Evolutionary conservation across 2,329 filamentous ascomycete species (phyloP).

Genomic region (Lecanicillium sp.): DNA sequence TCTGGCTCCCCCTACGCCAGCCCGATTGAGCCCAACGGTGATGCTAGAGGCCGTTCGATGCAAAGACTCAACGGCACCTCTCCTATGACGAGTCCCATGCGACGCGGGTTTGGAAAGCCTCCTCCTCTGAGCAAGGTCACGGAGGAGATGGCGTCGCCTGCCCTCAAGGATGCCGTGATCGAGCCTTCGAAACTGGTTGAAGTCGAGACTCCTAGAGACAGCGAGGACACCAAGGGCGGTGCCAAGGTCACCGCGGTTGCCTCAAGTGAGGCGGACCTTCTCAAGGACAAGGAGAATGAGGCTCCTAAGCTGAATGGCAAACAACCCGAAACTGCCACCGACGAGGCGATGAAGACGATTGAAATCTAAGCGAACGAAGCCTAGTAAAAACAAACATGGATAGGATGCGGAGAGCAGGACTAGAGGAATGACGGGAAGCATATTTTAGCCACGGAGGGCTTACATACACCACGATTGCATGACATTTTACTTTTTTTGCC

Average conservation of each 20-base stretch:
- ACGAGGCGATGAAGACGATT: conserved; percentile 54
- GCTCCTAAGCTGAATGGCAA: conserved; percentile 35
- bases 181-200: conserved; percentile 46
- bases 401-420: not conserved
- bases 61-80: conserved; percentile 61
- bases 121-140: conserved; percentile 68
- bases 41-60: conserved; percentile 62
- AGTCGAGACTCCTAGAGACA: conserved; percentile 45
- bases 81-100: conserved; percentile 56
- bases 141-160: conserved; percentile 50
- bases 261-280: conserved; percentile 25
- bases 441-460: not conserved
- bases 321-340: conserved; percentile 30
- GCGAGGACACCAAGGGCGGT: conserved; percentile 29
- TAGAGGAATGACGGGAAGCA: not conserved
- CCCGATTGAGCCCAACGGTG: conserved; percentile 50
- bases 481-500: conserved; percentile 2
- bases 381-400: conserved; percentile 14
- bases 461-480: conserved; percentile 8
- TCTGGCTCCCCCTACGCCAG: conserved; percentile 58
- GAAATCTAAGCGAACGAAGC: conserved; percentile 40
- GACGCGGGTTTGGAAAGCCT: conserved; percentile 57
- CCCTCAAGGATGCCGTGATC: conserved; percentile 28
- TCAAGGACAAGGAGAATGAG: conserved; percentile 30
- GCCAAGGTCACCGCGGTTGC: conserved; percentile 22